phyloP scores from a whole-genome alignment of 2,329 filamentous ascomycete genomes.

The Diaporthe helianthi region DNA sequence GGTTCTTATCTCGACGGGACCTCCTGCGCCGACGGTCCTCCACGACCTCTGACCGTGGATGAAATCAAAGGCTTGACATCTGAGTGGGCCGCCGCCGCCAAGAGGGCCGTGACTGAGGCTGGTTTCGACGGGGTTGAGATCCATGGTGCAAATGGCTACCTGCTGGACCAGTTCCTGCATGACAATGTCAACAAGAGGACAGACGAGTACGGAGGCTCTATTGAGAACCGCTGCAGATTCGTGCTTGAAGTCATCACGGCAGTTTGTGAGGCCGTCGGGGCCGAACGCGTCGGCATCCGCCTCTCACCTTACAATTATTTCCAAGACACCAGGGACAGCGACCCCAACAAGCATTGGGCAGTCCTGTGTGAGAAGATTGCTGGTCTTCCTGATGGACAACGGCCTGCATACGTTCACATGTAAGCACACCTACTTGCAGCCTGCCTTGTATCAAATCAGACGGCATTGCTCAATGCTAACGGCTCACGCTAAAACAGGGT shows the following conservation, averaged over 20 bases:
- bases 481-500: slow-evolving; percentile 45
- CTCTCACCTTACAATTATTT: slow-evolving; percentile 58
- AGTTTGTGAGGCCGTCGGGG: slow-evolving; percentile 51
- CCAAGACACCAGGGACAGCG: slow-evolving; percentile 39
- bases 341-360: slow-evolving; percentile 46
- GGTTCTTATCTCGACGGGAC: slow-evolving; percentile 36
- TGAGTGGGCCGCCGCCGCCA: slow-evolving; percentile 60
- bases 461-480: too few relatives aligned
- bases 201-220: slow-evolving; percentile 59
- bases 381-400: slow-evolving; percentile 42
- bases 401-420: slow-evolving; percentile 55
- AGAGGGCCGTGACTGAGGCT: slow-evolving; percentile 62
- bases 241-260: slow-evolving; percentile 56
- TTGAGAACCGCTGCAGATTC: slow-evolving; percentile 61
- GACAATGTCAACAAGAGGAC: slow-evolving; percentile 57
- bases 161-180: slow-evolving; percentile 67
- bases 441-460: too few relatives aligned
- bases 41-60: slow-evolving; percentile 66
- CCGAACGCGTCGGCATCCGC: slow-evolving; percentile 61
- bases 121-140: slow-evolving; percentile 76
- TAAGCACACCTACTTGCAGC: too few relatives aligned
- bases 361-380: slow-evolving; percentile 46
- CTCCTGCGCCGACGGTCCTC: slow-evolving; percentile 44
- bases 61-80: slow-evolving; percentile 69
- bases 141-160: slow-evolving; percentile 65